Base-by-base conservation (phyloP, 306 rosid genomes). In the Prunus mume region DNA sequence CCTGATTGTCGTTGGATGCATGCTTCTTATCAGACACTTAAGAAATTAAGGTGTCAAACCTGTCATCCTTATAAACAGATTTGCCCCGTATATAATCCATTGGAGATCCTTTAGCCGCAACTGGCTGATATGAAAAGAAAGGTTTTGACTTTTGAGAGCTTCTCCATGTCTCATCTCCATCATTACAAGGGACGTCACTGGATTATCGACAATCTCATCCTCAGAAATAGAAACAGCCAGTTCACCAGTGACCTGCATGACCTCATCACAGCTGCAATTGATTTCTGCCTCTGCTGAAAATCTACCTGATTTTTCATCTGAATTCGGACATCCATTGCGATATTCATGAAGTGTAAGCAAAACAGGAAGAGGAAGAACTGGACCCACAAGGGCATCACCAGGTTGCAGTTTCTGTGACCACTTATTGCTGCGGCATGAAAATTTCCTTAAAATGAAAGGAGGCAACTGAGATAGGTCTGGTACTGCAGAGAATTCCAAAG, bases 291-390 rank as follows among this genome's bases (percentile, higher is more conserved):
- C 83, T 8, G 79, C 68, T 51, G 90, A 87, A 83, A 87, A 91
- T 74, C 63, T 52, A 12, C 76, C 79, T 32, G 66, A 81, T 32
- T 75, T 72, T 54, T 75, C 85, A 60, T 79, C 84, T 17, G 73
- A 69, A 34, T 76, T 70, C 46, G 80, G 83, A 76, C 50, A 43
- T 24, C 88, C 91, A 77, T 81, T 78, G 46, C 56, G 72, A 78
- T 74, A 75, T 78, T 89, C 92, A 70, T 89, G 85, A 74, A 91
- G 76, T 25, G 73, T 73, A 19, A 85, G 85, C 60, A 89, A 78
- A 77, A 85, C 52, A 68, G 94, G 91, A 65, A 91, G 86, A 66
- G 94, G 97, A 80, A 88, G 85, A 65, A 85, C 76, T 57, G 97
- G 97, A 85, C 97, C 94, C 25, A 89, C 89, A 46, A 89, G 79